Evolutionary conservation across 73 alveolate genomes (phyloP), one percentile per base, ranked within the genome.

Genomic region (Stentor roeselii): DNA sequence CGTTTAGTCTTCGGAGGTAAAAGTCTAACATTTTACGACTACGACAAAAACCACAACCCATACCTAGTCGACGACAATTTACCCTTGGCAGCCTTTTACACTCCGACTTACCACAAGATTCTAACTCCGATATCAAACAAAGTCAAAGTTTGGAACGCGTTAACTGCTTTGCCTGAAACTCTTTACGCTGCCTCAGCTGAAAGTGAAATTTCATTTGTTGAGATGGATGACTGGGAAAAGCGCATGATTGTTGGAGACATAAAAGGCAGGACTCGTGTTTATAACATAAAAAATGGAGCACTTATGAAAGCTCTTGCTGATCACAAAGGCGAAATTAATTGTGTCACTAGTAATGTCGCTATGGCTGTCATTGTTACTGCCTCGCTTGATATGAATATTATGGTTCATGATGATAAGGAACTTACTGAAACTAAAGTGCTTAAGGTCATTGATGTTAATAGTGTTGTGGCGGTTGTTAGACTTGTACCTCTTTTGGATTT

Each of bases 41-140:
- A 93, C 82, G 98, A 93, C 76, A 93, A 93, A 82, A 93, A 91
- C 82, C 86, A 76, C n/a, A 93, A 93, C 76, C 98, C 98, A 0
- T 75, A 86, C 59, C 78, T 91, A 30, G 96, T 89, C 3, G 96
- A 91, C 84, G 98, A 93, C 75, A 82, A 80, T 36, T 91, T 92
- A 35, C 94, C 98, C 3, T 78, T 93, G 2, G 87, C 93, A 75
- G 88, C 95, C 75, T 88, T 85, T 31, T 93, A 88, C 80, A 87
- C 89, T 0, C 82, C 88, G 39, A 76, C 60, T 37, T 58, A 84
- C 61, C 80, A 86, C 77, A 95, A 93, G 21, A 90, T 93, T 83
- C 82, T 88, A 38, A 91, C 98, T 3, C 96, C 98, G 2, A 93
- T 92, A 4, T 80, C 86, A 3, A 90, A 90, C 83, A 84, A 88